These are phyloP conservation scores for Arthrobotrys entomopaga DNA, from an alignment of 2,329 filamentous ascomycete genomes.

Conservation along the genomic window DNA sequence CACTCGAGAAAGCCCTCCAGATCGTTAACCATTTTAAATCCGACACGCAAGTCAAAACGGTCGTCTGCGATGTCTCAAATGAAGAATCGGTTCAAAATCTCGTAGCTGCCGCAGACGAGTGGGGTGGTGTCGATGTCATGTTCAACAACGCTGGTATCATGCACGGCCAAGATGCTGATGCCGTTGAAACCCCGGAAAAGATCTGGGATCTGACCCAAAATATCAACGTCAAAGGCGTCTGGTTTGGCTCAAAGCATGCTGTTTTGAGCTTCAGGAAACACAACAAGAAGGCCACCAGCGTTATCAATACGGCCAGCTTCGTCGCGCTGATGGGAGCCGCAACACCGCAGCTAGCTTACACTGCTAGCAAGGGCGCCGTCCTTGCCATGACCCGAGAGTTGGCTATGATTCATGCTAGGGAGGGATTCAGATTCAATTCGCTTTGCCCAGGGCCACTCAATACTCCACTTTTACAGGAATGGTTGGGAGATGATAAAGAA, in stretches of 20 bases:
- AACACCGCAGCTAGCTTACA: slow-evolving; percentile 91
- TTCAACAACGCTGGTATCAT: slow-evolving; percentile 99
- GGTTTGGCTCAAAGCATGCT: slow-evolving; percentile 93
- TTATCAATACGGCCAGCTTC: slow-evolving; percentile 93
- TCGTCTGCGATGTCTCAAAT: slow-evolving; percentile 81
- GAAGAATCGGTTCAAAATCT: slow-evolving; percentile 80
- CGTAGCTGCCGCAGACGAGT: slow-evolving; percentile 78
- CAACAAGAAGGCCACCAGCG: slow-evolving; percentile 79
- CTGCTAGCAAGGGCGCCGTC: slow-evolving; percentile 91
- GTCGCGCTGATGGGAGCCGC: slow-evolving; percentile 87
- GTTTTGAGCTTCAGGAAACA: slow-evolving; percentile 81
- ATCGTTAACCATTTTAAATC: slow-evolving; percentile 44
- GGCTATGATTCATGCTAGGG: slow-evolving; percentile 89
- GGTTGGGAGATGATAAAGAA: slow-evolving; percentile 84
- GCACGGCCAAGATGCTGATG: slow-evolving; percentile 83
- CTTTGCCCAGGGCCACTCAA: slow-evolving; percentile 91
- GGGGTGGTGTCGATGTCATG: slow-evolving; percentile 89
- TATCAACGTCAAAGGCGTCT: slow-evolving; percentile 98
- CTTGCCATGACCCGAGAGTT: slow-evolving; percentile 89
- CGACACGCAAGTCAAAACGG: slow-evolving; percentile 66
- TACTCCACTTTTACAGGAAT: slow-evolving; percentile 90
- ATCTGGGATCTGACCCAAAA: slow-evolving; percentile 94
- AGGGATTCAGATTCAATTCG: slow-evolving; percentile 89
- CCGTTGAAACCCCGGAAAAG: slow-evolving; percentile 82
- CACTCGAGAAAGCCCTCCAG: slow-evolving; percentile 76